Base-by-base conservation (phyloP, 495 filamentous ascomycete species). In the Xylaria longipes region DNA sequence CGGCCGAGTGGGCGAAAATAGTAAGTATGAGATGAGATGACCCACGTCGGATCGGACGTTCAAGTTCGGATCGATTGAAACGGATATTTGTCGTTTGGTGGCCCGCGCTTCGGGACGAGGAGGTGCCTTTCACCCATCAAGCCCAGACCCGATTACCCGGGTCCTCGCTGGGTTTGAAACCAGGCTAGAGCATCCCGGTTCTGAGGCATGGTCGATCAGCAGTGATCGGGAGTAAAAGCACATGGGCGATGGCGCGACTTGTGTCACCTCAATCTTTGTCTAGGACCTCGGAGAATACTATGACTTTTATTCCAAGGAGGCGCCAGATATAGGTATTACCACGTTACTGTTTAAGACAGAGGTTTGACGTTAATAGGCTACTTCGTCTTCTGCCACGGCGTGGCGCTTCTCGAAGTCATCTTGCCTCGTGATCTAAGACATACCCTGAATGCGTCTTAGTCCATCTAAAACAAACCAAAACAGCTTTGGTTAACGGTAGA, bases 261-360 rank as follows among this genome's bases (percentile, higher is more conserved):
- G 66, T 69, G 66, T 25, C 35, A 69, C 66, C 39, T 48, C 37
- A 39, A 27, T 3, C n/a, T n/a, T n/a, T 45, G 22, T n/a, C 50
- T 25, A 35, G 31, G 17, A 11, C 8, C 25, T 56, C 68, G 68
- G 68, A 64, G 60, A 56, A 54, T 70, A 64, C 35, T 33, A 25
- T 64, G 68, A 43, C 45, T 70, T 54, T 33, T 33, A 27, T 54
- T 41, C 35, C 29, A 37, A 14, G 22, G 31, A 62, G n/a, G 43
- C 29, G 27, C 20, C 5, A 67, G 50, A 29, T 14, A 29, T 62
- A 6, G 14, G 17, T 29, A 25, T 22, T 27, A 52, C 58, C 58
- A 63, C 45, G 46, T 31, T 41, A 48, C 45, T 64, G 58, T 48
- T 41, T 52, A 29, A 31, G 58, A 64, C 46, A 45, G 58, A 54